Evolutionary conservation across 441 rosid genomes (phyloP), one percentile per base, ranked within the genome.

Genomic region (Adansonia madagascariensis): DNA sequence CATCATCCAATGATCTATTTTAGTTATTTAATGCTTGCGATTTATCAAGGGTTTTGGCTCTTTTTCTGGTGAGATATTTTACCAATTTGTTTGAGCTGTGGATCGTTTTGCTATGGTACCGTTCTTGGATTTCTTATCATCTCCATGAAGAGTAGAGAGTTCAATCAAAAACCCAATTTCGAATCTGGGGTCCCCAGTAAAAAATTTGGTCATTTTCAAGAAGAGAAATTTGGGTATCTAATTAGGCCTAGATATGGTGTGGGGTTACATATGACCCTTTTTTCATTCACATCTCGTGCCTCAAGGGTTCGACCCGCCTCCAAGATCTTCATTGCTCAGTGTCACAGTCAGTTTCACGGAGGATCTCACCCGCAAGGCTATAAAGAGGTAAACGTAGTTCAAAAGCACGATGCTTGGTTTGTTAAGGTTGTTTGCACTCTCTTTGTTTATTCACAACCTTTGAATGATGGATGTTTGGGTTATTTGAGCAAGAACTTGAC

Each of bases 361-460:
- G 88, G 87, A 78, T 76, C 84, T 83, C 86, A 82, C 74, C 77
- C 82, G 64, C 61, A 73, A 75, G 82, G 82, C 24, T 56, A 56
- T 46, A 78, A 77, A 41, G 91, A 84, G 82, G 89, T 75, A 56
- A 77, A 82, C 78, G 87, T 71, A 57, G 76, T 74, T 41, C 76
- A 77, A 12, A 73, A 53, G 73, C 80, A 78, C n/a, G 91, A 92
- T 56, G 84, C 91, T 62, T 95, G 98, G 98, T 86, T 92, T 66
- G 92, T 88, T 76, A 93, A 95, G 86, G 86, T 91, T 76, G 88
- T 86, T 27, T 86, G 91, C 24, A 85, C 94, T 65, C 75, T 91
- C 22, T 89, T 93, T 66, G 75, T 87, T 27, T 77, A 74, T 61
- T 79, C 85, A 15, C 84, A 67, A 31, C 82, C 78, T 47, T 84